Conservation (phyloP, 2,329 filamentous ascomycete species). For the Trichoderma koningii region DNA sequence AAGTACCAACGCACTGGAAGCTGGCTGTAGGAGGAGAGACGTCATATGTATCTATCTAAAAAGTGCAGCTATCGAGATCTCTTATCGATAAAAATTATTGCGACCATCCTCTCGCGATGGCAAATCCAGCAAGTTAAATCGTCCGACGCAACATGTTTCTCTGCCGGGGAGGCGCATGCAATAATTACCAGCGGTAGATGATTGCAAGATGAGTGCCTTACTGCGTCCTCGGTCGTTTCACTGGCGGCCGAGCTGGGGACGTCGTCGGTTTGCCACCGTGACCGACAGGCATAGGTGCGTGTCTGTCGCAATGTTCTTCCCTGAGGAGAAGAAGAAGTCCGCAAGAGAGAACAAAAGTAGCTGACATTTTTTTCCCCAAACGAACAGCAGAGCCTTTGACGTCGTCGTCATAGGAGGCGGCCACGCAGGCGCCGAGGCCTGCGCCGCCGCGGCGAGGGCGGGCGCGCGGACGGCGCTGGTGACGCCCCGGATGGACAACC, state of each 20-base stretch:
- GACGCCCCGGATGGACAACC: slow-evolving; percentile 83
- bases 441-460: slow-evolving; percentile 82
- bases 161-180: neutral
- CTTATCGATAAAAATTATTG: slow-evolving; percentile 23
- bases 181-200: neutral
- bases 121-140: neutral
- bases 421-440: slow-evolving; percentile 93
- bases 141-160: slow-evolving; percentile 3
- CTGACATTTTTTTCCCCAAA: neutral
- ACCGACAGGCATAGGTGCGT: slow-evolving; percentile 37
- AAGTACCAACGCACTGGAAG: too few relatives aligned
- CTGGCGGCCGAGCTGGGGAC: slow-evolving; percentile 29
- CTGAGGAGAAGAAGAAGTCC: too few relatives aligned
- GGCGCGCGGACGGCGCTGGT: slow-evolving; percentile 88
- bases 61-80: neutral
- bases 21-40: neutral
- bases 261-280: slow-evolving; percentile 39
- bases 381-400: slow-evolving; percentile 67
- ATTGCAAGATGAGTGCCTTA: slow-evolving; percentile 34
- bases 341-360: too few relatives aligned
- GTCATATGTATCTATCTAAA: slow-evolving; percentile 16
- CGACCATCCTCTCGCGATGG: neutral
- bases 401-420: slow-evolving; percentile 95
- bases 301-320: neutral
- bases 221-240: slow-evolving; percentile 32